These are phyloP conservation scores for Curvularia eragrostidis DNA, from an alignment of 2,329 filamentous ascomycete species.

Conservation along the genomic window DNA sequence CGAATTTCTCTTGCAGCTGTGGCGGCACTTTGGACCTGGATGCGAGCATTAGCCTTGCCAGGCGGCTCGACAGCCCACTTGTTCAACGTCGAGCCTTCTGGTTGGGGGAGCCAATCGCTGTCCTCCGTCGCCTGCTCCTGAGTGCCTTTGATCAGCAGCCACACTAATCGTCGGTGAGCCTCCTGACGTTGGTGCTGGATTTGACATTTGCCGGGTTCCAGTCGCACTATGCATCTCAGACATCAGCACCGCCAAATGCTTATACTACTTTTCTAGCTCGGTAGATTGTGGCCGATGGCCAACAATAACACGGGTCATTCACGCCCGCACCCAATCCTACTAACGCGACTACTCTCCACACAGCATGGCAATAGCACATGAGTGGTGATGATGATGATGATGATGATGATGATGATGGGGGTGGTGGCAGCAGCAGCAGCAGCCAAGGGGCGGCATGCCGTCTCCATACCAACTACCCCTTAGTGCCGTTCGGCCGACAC, in stretches of 20 bases:
- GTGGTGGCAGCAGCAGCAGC: slow-evolving; percentile 10
- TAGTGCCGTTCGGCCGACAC: slow-evolving; percentile 5
- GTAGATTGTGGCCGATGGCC: slow-evolving; percentile 7
- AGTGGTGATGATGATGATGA: slow-evolving; percentile 4
- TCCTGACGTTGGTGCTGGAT: slow-evolving; percentile 11
- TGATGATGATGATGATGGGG: too few species aligned
- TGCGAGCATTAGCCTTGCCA: slow-evolving; percentile 29
- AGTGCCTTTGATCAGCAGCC: slow-evolving; percentile 19
- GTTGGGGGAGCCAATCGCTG: slow-evolving; percentile 26
- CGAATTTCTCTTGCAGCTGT: slow-evolving; percentile 36
- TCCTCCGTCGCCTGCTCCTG: slow-evolving; percentile 17
- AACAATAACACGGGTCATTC: slow-evolving; percentile 4
- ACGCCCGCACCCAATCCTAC: slow-evolving; percentile 2
- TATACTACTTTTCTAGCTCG: slow-evolving; percentile 1
- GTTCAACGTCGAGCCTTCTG: slow-evolving; percentile 21
- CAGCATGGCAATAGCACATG: slow-evolving; percentile 13
- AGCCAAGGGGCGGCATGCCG: slow-evolving; percentile 11
- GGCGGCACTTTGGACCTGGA: slow-evolving; percentile 34
- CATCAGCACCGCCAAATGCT: slow-evolving; percentile 12
- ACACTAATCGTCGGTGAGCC: slow-evolving; percentile 25
- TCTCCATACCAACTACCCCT: slow-evolving; percentile 7
- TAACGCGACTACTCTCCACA: slow-evolving; percentile 6
- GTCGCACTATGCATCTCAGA: slow-evolving; percentile 13
- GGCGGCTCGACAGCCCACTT: slow-evolving; percentile 24
- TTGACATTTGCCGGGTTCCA: slow-evolving; percentile 13